Percentiles rank a stretch among this genome's conserved stretches.
Conservation (phyloP, 2,329 filamentous ascomycete species). For the Colletotrichum sp. region DNA sequence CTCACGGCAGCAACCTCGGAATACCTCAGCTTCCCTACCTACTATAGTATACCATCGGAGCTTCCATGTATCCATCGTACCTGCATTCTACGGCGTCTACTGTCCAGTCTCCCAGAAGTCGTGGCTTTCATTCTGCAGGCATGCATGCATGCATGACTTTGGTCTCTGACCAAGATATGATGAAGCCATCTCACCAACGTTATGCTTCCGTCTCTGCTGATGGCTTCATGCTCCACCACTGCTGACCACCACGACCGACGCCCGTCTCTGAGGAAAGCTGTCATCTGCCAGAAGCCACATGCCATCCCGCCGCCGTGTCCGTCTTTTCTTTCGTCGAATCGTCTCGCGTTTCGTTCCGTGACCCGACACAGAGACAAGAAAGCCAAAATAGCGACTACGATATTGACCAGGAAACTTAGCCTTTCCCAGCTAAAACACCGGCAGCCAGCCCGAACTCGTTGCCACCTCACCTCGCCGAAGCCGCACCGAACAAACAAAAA, state of each 20-base stretch:
- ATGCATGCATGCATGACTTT: neutral
- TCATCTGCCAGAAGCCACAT: neutral
- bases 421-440: neutral
- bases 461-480: neutral
- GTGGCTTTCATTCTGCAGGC: neutral
- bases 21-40: neutral
- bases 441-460: neutral
- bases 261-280: neutral
- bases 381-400: neutral
- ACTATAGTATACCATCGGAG: neutral
- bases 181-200: conserved; percentile 1
- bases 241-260: neutral
- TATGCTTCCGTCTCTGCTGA: neutral
- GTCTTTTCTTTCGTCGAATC: neutral
- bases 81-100: neutral
- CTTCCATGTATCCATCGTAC: neutral
- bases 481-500: neutral
- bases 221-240: neutral
- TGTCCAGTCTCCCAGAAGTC: neutral
- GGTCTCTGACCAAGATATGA: neutral
- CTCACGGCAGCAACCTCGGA: neutral
- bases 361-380: neutral
- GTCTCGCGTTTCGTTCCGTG: neutral
- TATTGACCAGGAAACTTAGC: neutral
- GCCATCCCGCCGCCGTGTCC: neutral